A percentile compares a stretch with the other conserved stretches of the same genome.
phyloP scores from a whole-genome alignment of 2,329 filamentous ascomycete genomes.

The Achaetomium macrosporum region DNA sequence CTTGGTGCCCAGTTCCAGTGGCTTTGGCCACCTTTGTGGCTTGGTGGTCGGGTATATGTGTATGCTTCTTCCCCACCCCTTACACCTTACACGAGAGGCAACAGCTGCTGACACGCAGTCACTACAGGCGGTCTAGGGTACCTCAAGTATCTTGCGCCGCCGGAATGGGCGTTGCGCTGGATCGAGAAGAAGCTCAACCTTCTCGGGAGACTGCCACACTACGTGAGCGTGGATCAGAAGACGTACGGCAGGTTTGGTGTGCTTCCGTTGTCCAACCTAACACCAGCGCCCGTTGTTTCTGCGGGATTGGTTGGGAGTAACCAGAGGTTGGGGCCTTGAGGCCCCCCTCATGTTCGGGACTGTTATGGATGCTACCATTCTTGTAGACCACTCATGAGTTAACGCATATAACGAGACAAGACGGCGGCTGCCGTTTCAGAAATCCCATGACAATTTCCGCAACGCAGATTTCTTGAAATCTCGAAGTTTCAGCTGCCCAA shows the following conservation, averaged over 20 bases:
- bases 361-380: not conserved
- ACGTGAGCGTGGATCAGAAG: constrained; percentile 92
- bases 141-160: constrained; percentile 82
- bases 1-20: constrained; percentile 72
- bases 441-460: not conserved
- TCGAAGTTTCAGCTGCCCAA: no score
- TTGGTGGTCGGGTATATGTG: constrained; percentile 81
- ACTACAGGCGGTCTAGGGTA: constrained; percentile 72
- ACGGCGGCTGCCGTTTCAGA: not conserved
- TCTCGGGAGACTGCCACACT: constrained; percentile 77
- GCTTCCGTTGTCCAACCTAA: constrained; percentile 53
- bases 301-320: constrained; percentile 58
- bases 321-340: constrained; percentile 64
- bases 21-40: constrained; percentile 81
- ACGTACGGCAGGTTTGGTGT: constrained; percentile 91
- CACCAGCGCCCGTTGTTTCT: constrained; percentile 39
- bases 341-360: not conserved
- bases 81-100: not conserved
- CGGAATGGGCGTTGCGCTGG: constrained; percentile 81
- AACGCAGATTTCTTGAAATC: no score
- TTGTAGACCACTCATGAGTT: constrained; percentile 1
- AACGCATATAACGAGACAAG: not conserved
- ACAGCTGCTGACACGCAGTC: constrained; percentile 19
- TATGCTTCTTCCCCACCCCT: constrained; percentile 39
- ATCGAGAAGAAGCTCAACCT: constrained; percentile 85